Evolutionary conservation across 139 green algal species (phyloP).

Genomic region (Medakamo hakoo): DNA sequence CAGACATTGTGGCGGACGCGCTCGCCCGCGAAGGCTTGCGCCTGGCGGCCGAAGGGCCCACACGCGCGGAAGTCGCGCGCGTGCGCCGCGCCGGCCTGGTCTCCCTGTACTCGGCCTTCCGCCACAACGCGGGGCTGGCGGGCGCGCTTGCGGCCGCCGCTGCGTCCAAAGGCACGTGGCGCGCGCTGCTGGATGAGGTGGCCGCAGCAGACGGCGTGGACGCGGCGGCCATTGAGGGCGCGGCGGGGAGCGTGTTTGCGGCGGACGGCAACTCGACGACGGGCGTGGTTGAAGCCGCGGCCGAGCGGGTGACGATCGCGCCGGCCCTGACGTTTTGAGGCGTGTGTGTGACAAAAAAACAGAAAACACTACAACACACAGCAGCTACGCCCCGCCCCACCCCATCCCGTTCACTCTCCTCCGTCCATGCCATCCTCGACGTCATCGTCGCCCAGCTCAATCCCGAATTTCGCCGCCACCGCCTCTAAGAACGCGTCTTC

Average conservation of each 20-base stretch:
- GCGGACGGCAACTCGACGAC: background rate
- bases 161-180: background rate
- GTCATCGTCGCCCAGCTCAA: no score
- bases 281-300: no score
- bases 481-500: background rate
- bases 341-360: background rate
- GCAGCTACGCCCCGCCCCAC: background rate
- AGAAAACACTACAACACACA: background rate
- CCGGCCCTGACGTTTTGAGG: background rate
- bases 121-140: constrained; percentile 7
- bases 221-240: background rate
- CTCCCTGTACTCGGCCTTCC: background rate
- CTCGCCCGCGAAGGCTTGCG: constrained; percentile 19
- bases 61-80: constrained; percentile 24
- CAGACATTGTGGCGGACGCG: constrained; percentile 13
- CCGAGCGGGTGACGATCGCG: background rate
- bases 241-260: background rate
- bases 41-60: constrained; percentile 24
- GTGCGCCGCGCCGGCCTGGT: background rate
- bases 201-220: background rate
- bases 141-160: background rate
- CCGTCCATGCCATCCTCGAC: no score
- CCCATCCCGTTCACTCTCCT: no score
- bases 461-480: no score
- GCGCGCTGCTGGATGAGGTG: no score